Evolutionary conservation across 441 rosid species (phyloP).

Genomic region (Capsella rubella): DNA sequence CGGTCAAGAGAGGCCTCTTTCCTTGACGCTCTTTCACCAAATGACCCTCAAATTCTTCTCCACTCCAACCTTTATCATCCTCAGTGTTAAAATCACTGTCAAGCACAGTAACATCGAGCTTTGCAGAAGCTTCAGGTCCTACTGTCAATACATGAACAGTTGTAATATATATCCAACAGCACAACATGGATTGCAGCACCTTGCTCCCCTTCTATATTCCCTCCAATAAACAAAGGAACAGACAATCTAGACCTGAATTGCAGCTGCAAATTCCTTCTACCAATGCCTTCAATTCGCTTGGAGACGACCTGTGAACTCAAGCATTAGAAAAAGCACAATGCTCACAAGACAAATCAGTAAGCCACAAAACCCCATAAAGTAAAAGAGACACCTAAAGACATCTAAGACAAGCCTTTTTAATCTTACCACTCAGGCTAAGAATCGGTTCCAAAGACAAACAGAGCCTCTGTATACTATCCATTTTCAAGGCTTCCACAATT

Average conservation of each 20-base stretch:
- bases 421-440: conserved; percentile 83
- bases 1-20: conserved; percentile 81
- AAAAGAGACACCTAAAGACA: not conserved
- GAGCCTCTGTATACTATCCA: conserved; percentile 87
- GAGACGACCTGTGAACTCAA: conserved; percentile 67
- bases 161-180: conserved; percentile 53
- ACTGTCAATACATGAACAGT: conserved; percentile 65
- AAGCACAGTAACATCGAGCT: conserved; percentile 76
- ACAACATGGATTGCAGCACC: conserved; percentile 80
- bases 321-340: conserved; percentile 25
- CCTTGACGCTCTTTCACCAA: conserved; percentile 90
- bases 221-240: conserved; percentile 88
- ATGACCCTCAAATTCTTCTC: conserved; percentile 80
- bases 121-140: conserved; percentile 80
- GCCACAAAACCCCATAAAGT: not conserved
- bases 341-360: conserved; percentile 7
- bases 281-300: conserved; percentile 74
- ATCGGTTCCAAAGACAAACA: conserved; percentile 92
- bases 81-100: conserved; percentile 91
- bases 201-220: conserved; percentile 91
- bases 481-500: conserved; percentile 89
- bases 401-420: not conserved
- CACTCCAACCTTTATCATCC: conserved; percentile 76
- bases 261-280: conserved; percentile 80
- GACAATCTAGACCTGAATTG: conserved; percentile 76